phyloP scores from a whole-genome alignment of 1,284 basidiomycete species.

The Athelia sp. region DNA sequence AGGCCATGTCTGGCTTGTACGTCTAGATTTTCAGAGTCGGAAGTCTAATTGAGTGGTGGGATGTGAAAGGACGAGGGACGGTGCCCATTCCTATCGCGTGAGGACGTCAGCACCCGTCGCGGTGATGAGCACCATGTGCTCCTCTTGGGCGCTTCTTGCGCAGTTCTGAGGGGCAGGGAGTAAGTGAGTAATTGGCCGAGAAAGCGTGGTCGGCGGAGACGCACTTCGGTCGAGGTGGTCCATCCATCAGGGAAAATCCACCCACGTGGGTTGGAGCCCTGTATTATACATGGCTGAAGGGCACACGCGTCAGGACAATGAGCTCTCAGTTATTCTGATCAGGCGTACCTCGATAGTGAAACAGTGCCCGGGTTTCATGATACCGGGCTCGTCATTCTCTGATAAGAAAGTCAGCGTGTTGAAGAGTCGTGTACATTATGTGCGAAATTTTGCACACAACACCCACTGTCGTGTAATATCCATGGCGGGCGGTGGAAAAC shows the following conservation, averaged over 20 bases:
- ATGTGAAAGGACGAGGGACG: not conserved
- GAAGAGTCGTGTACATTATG: too few relatives aligned
- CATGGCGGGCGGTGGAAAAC: constrained; percentile 83
- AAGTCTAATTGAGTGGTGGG: too few relatives aligned
- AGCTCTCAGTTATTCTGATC: not conserved
- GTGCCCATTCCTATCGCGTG: constrained; percentile 30
- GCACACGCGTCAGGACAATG: not conserved
- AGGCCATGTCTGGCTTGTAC: too few relatives aligned
- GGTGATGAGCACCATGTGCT: constrained; percentile 85
- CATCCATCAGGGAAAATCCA: constrained; percentile 87
- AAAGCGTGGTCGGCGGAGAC: constrained; percentile 11
- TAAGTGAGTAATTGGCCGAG: not conserved
- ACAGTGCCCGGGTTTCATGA: constrained; percentile 80
- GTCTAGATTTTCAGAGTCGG: too few relatives aligned
- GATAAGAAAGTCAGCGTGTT: too few relatives aligned
- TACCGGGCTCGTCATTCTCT: constrained; percentile 77
- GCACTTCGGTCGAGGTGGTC: constrained; percentile 79
- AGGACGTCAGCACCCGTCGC: constrained; percentile 64
- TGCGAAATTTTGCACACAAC: too few relatives aligned
- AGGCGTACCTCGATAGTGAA: constrained; percentile 78
- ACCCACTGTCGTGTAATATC: constrained; percentile 61
- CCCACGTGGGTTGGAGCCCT: constrained; percentile 60
- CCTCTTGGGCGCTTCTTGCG: constrained; percentile 78
- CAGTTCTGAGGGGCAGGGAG: constrained; percentile 41
- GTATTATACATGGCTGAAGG: constrained; percentile 67